Base-by-base conservation (phyloP, 2,329 filamentous ascomycete genomes). In the Pseudogymnoascus sp. region DNA sequence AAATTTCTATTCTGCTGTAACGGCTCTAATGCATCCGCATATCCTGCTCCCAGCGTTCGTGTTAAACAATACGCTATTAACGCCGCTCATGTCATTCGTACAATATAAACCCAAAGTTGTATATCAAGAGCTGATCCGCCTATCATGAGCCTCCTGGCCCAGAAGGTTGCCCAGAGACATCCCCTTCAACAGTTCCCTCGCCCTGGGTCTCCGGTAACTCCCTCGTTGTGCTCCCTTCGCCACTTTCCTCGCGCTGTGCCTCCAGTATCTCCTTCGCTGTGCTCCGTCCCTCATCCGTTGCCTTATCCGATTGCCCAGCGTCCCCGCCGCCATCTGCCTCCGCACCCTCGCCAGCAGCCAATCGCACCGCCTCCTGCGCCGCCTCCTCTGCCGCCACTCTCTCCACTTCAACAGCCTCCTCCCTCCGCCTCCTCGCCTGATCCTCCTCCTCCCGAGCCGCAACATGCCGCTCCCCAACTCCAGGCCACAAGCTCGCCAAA, bases 401-500 rank as follows among this genome's bases (percentile, higher is more conserved):
- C 36, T 61, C 61, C 22, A 66, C 68, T 58, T 70, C 55, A 23
- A 42, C 62, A 14, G 22, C 62, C 7, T 41, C 70, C 67, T 38
- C 67, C 68, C 61, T 66, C 69, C 8, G 68, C 69, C 62, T 71
- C 71, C 9, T 69, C n/a, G 49, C n/a, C 12, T 33, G 28, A 55
- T 55, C 49, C n/a, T 55, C 60, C 60, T 61, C 71, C 49, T 72
- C 71, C 35, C 72, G 66, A 22, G 71, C 71, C 30, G 71, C 70
- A 61, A 88, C 87, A 65, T 88, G 85, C 58, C 84, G 76, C 72
- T 88, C 85, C 0, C 84, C 84, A 23, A 88, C 80, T 8, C 85
- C 85, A 0, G 85, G 85, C 1, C 85, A 83, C 64, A 88, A 80
- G 69, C 85, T 88, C 19, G 85, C 85, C 22, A 88, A 75, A 68